These are phyloP conservation scores for Coccomyxa subellipsoidea DNA, from an alignment of 163 green algal species.

Conservation along the genomic window DNA sequence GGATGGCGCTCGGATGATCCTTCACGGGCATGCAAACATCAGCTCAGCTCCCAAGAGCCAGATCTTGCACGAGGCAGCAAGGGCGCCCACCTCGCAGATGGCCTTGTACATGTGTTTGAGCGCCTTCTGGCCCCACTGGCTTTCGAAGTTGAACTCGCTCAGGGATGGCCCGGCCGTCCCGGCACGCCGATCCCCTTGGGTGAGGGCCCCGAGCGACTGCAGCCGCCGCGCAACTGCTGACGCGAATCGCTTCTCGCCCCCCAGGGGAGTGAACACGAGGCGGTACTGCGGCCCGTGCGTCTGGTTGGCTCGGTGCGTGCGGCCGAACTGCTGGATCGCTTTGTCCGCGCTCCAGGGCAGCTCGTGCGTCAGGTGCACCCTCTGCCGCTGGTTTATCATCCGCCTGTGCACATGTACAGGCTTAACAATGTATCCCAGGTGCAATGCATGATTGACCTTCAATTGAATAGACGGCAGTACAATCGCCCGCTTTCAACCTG, in stretches of 20 bases:
- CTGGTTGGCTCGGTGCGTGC: constrained; percentile 53
- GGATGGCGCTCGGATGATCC: no score
- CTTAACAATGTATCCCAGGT: no score
- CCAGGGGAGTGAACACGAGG: constrained; percentile 73
- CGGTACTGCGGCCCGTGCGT: constrained; percentile 63
- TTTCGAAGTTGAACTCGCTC: constrained; percentile 56
- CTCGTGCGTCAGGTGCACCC: constrained; percentile 67
- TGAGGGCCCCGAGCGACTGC: constrained; percentile 76
- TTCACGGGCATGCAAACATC: no score
- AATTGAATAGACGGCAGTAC: no score
- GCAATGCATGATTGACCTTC: no score
- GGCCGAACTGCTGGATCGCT: constrained; percentile 57
- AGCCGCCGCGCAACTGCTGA: constrained; percentile 82
- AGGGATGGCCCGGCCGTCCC: constrained; percentile 30
- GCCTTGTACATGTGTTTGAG: constrained; percentile 40
- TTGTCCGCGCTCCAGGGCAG: constrained; percentile 66
- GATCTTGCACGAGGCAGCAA: not conserved
- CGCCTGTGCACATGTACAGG: constrained; percentile 23
- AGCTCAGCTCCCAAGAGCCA: no score
- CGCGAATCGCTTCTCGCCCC: constrained; percentile 86
- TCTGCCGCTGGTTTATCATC: constrained; percentile 47
- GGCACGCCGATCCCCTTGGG: constrained; percentile 38
- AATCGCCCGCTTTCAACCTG: no score
- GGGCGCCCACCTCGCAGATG: constrained; percentile 31
- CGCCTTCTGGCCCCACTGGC: constrained; percentile 40